phyloP scores from a whole-genome alignment of 1,284 basidiomycete genomes.

The Ganoderma lingzhi region DNA sequence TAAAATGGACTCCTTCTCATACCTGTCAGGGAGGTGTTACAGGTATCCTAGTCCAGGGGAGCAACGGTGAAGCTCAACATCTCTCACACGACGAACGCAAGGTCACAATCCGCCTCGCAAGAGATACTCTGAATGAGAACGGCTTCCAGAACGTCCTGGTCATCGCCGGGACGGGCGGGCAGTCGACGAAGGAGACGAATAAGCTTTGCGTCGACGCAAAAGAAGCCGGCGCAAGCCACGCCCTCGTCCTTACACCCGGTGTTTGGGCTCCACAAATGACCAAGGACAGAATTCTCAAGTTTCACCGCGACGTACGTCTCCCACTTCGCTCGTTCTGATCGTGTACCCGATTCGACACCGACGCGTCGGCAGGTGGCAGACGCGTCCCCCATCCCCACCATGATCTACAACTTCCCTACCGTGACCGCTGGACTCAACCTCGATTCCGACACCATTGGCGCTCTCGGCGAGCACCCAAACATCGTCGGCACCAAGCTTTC shows the following conservation, averaged over 20 bases:
- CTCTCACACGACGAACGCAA: slow-evolving; percentile 76
- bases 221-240: slow-evolving; percentile 82
- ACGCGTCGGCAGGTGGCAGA: slow-evolving; percentile 72
- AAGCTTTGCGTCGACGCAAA: slow-evolving; percentile 81
- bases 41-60: slow-evolving; percentile 80
- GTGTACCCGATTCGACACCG: neutral
- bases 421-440: slow-evolving; percentile 89
- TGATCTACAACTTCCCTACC: slow-evolving; percentile 92
- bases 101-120: slow-evolving; percentile 68
- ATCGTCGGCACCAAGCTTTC: slow-evolving; percentile 92
- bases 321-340: neutral
- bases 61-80: slow-evolving; percentile 84
- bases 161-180: slow-evolving; percentile 87
- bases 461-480: slow-evolving; percentile 83
- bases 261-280: slow-evolving; percentile 74
- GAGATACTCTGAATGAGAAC: slow-evolving; percentile 78
- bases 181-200: slow-evolving; percentile 85
- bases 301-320: slow-evolving; percentile 62
- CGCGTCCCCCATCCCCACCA: slow-evolving; percentile 82
- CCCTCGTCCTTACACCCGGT: slow-evolving; percentile 77
- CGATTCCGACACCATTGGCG: slow-evolving; percentile 81
- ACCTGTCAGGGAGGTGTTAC: slow-evolving; percentile 66
- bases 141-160: slow-evolving; percentile 75
- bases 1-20: neutral
- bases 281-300: slow-evolving; percentile 65